phyloP scores from a whole-genome alignment of 2,329 filamentous ascomycete species.

The Colletotrichum tropicicola region DNA sequence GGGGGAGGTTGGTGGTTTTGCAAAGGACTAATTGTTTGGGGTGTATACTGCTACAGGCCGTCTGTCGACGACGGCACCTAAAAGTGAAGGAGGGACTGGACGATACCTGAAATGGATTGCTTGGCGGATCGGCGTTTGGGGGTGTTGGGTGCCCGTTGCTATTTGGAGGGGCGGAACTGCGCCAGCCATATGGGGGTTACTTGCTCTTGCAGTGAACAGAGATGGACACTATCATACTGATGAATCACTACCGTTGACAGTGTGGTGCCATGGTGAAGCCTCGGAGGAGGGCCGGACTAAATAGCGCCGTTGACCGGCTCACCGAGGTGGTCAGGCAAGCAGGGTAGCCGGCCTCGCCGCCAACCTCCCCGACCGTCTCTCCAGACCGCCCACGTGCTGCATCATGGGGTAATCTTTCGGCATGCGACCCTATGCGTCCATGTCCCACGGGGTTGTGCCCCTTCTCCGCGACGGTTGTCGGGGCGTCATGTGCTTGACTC shows the following conservation, averaged over 20 bases:
- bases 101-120: not conserved
- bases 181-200: not conserved
- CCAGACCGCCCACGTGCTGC: not conserved
- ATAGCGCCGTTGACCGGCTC: not conserved
- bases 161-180: not conserved
- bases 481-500: conserved; percentile 6
- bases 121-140: not conserved
- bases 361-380: not conserved
- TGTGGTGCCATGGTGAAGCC: not conserved
- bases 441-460: not conserved
- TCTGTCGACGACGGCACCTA: not conserved
- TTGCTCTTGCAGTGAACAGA: not conserved
- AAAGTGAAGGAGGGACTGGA: not conserved
- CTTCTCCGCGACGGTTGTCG: not conserved
- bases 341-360: too few relatives aligned
- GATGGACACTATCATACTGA: not conserved
- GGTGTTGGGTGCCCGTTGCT: not conserved
- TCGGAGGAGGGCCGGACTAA: too few relatives aligned
- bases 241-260: not conserved
- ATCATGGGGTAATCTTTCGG: not conserved
- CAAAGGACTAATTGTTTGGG: too few relatives aligned
- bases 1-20: not conserved
- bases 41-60: not conserved
- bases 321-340: too few relatives aligned
- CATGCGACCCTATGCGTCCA: not conserved